These are phyloP conservation scores for Colletotrichum sp. DNA, from an alignment of 2,329 filamentous ascomycete genomes.

Conservation along the genomic window DNA sequence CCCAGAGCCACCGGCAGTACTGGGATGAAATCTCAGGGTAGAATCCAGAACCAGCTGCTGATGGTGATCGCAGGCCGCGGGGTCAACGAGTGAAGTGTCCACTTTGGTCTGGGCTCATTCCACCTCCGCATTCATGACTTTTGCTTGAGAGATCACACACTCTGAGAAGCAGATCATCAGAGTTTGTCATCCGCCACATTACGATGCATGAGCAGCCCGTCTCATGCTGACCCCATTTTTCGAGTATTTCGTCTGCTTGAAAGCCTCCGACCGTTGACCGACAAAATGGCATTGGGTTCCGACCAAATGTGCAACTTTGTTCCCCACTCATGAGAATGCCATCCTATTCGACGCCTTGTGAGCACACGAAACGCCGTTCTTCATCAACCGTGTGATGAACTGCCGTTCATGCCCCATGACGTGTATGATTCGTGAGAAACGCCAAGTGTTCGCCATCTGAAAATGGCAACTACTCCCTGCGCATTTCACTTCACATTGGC, in stretches of 20 bases:
- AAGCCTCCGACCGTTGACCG: neutral
- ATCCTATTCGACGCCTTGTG: neutral
- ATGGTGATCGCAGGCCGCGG: neutral
- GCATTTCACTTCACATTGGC: too few species aligned
- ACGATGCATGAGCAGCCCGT: neutral
- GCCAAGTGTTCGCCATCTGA: neutral
- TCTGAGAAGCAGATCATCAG: neutral
- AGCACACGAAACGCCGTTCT: neutral
- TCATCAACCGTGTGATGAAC: neutral
- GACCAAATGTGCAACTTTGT: neutral
- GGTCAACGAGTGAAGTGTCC: neutral
- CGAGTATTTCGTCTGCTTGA: neutral
- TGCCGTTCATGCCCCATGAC: neutral
- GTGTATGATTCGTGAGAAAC: neutral
- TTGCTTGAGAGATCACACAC: neutral
- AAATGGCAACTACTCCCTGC: neutral
- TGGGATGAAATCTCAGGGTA: neutral
- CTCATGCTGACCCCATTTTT: neutral
- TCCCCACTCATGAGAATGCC: rapidly evolving
- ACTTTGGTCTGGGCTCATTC: neutral
- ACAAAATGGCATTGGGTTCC: neutral
- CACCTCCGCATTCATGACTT: neutral
- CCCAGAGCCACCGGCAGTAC: neutral
- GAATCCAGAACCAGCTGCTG: neutral
- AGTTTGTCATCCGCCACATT: neutral